Percentiles rank a stretch among this genome's conserved stretches.
Conservation (phyloP, 2,329 filamentous ascomycete species). For the Chrysoporthe cubensis region DNA sequence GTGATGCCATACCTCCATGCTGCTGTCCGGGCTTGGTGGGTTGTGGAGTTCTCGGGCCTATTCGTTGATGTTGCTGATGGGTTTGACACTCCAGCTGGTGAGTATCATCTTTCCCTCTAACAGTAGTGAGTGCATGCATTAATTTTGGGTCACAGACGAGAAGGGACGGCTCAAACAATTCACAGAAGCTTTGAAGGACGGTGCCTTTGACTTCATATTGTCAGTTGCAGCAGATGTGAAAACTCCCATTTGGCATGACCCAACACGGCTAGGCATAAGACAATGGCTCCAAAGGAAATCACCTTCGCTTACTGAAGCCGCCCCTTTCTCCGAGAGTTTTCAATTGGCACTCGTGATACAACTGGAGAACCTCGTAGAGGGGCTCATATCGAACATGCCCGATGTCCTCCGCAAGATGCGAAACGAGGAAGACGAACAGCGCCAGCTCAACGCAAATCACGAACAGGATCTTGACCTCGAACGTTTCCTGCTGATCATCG, state of each 20-base stretch:
- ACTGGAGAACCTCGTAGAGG: slow-evolving; percentile 85
- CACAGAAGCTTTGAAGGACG: slow-evolving; percentile 78
- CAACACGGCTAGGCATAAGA: slow-evolving; percentile 80
- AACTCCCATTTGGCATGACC: slow-evolving; percentile 83
- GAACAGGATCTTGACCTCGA: slow-evolving; percentile 78
- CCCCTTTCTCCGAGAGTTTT: slow-evolving; percentile 73
- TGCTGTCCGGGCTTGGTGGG: slow-evolving; percentile 81
- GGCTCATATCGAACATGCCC: slow-evolving; percentile 93
- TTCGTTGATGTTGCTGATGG: slow-evolving; percentile 73
- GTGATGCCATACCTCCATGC: slow-evolving; percentile 76
- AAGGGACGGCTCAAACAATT: slow-evolving; percentile 74
- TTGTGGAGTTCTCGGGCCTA: slow-evolving; percentile 90
- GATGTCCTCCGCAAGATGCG: slow-evolving; percentile 87
- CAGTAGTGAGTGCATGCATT: neutral
- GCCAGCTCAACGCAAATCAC: slow-evolving; percentile 66
- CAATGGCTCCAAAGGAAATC: slow-evolving; percentile 83
- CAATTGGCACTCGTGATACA: slow-evolving; percentile 75
- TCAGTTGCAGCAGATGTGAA: slow-evolving; percentile 82
- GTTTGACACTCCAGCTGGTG: slow-evolving; percentile 44
- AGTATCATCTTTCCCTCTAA: slow-evolving; percentile 37
- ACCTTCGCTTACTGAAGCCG: slow-evolving; percentile 63
- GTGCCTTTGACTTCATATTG: slow-evolving; percentile 89
- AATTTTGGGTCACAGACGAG: slow-evolving; percentile 55
- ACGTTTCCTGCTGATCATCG: slow-evolving; percentile 87
- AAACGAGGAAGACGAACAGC: slow-evolving; percentile 86